Conservation (phyloP, 2,329 filamentous ascomycete species). For the Dactylonectria estremocensis region DNA sequence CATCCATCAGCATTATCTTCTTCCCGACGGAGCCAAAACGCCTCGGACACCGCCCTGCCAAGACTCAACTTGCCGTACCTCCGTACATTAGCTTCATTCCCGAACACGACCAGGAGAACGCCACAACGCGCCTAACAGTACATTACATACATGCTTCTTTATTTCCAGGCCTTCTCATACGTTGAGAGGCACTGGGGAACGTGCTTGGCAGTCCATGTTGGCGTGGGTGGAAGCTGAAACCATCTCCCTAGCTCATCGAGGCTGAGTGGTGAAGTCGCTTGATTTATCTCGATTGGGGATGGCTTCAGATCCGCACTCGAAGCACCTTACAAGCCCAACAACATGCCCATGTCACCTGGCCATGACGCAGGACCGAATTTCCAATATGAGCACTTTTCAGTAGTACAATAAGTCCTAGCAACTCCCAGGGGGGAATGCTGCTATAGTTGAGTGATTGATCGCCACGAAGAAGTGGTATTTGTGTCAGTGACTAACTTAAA, state of each 20-base stretch:
- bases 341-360: background rate
- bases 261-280: background rate
- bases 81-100: background rate
- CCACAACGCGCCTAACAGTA: background rate
- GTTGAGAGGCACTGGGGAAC: background rate
- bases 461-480: too few species aligned
- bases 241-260: background rate
- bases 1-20: background rate
- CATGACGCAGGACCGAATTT: background rate
- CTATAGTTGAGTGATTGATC: too few species aligned
- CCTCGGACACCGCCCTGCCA: background rate
- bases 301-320: background rate
- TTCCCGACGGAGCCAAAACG: background rate
- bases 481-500: background rate
- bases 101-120: background rate
- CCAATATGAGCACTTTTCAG: background rate
- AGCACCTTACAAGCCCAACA: background rate
- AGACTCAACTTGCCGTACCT: background rate
- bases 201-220: background rate
- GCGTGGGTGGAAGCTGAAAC: background rate
- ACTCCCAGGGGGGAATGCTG: background rate
- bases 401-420: background rate
- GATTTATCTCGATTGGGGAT: slow-evolving; percentile 2
- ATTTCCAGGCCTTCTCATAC: background rate
- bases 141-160: background rate